Evolutionary conservation across 2,329 filamentous ascomycete species (phyloP), one percentile per base, ranked within the genome.

Genomic region (Malbranchea cinnamomea): DNA sequence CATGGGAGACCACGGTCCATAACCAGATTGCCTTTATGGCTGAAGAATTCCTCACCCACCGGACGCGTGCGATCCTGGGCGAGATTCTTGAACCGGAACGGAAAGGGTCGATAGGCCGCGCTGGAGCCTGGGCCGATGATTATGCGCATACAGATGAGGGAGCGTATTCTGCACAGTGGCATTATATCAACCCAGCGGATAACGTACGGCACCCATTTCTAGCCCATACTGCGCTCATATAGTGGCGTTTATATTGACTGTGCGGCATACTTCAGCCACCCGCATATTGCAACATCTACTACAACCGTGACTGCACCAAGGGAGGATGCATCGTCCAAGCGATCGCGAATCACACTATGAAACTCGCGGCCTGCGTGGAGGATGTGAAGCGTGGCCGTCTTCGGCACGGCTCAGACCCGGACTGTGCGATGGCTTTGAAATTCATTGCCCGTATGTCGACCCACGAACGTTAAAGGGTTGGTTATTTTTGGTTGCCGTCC

Each of bases 301-400:
- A 56, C 32, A 41, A 40, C 4, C 42, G 43, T 13, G 55, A 59
- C 30, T 59, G 55, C 29, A 42, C 47, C 4, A 41, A 44, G 14
- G 50, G 49, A 9, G 55, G 54, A 1, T 59, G 55, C 26, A 50
- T 59, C 20, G 54, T 60, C 10, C 52, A 48, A 10, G 54, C 55
- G 8, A 58, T 60, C 33, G 49, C 49, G 9, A 60, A 59, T 30
- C 54, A 57, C 38, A 57, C 53, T 3, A 36, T 40, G 2, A 58
- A 59, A 37, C 41, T 58, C 11, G 43, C 39, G 14, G 42, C 38
- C 3, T 60, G 56, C 25, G 26, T 29, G 1, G 19, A 33, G 18
- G 24, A 15, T 11, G 25, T 33, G n/a, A 33, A 28, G 20, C 5
- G 18, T 9, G 25, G 25, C 13, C 17, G 23, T 13, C 31, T 28